Base-by-base conservation (phyloP, 805 yeast genomes). In the Lachancea sp. region DNA sequence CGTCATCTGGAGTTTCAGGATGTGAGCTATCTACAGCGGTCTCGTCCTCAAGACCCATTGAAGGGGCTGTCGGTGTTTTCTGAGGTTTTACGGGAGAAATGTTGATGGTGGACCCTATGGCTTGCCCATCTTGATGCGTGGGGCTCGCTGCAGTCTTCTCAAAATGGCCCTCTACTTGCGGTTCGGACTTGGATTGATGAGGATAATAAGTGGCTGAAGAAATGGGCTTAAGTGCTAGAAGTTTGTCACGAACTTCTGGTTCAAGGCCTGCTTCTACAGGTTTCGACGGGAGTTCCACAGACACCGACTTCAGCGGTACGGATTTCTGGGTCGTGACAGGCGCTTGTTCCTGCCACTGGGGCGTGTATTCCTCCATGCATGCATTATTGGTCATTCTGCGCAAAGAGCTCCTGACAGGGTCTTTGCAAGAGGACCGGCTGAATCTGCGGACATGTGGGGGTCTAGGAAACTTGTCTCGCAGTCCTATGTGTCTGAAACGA, bases 121-220 rank as follows among this genome's bases (percentile, higher is more conserved):
- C n/a, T 17, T 32, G 43, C 20, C 37, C 38, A 5, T 32, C 31
- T 7, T 30, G 15, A n/a, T 37, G 43, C 15, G 43, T 36, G 5
- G 43, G 33, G 15, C n/a, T 20, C 22, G 37, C 37, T 16, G 62
- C 25, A 12, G 39, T 32, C 3, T 7, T 18, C 19, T 15, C 22
- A 13, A 15, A 5, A 8, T 15, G 36, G 42, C 36, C 34, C 43
- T 42, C 40, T 9, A 30, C 40, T 17, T 38, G 16, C 4, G 30
- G n/a, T 5, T 38, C 42, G 30, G 16, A 16, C 19, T 37, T 29
- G 15, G 80, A 76, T 2, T 77, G 74, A 58, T 82, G 86, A 2
- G 89, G 89, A 46, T 79, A 73, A 57, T 81, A 82, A 0, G 86
- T 80, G 0, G 87, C 88, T 1, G 84, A 78, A 0, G 85, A 78